These are phyloP conservation scores for Stachybotrys chlorohalonatus DNA, from an alignment of 2,329 filamentous ascomycete species.

Conservation along the genomic window DNA sequence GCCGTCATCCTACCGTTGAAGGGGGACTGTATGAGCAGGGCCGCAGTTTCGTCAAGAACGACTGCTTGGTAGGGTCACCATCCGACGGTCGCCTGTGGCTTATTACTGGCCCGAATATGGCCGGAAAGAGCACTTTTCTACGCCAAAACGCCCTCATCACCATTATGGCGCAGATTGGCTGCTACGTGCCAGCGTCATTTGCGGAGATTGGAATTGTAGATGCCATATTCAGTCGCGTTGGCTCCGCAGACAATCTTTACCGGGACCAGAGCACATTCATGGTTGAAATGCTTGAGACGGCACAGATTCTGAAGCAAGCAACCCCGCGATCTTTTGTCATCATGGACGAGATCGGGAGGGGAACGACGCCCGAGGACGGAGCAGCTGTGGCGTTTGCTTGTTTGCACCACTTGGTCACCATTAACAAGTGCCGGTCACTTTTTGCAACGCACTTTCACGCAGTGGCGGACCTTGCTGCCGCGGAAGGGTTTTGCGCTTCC, in stretches of 20 bases:
- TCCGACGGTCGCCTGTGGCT: conserved; percentile 56
- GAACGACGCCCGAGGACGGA: conserved; percentile 89
- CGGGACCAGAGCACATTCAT: conserved; percentile 96
- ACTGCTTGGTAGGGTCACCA: conserved; percentile 68
- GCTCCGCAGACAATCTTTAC: conserved; percentile 92
- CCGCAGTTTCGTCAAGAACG: conserved; percentile 73
- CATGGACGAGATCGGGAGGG: conserved; percentile 96
- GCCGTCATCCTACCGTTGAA: conserved; percentile 89
- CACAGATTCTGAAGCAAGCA: conserved; percentile 76
- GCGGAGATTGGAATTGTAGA: conserved; percentile 89
- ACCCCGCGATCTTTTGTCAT: conserved; percentile 84
- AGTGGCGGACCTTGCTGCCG: conserved; percentile 65
- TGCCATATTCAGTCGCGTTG: conserved; percentile 87
- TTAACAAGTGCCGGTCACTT: conserved; percentile 70
- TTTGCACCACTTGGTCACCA: conserved; percentile 69
- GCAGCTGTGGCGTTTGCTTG: conserved; percentile 84
- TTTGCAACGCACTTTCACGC: conserved; percentile 95
- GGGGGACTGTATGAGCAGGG: conserved; percentile 71
- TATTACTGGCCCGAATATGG: conserved; percentile 92
- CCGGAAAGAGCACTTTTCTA: conserved; percentile 90
- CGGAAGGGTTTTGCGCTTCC: conserved; percentile 31
- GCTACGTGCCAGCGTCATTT: conserved; percentile 82
- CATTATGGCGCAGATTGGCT: conserved; percentile 85
- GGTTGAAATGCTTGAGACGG: conserved; percentile 98
- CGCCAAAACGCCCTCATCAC: conserved; percentile 93